phyloP scores from a whole-genome alignment of 441 rosid genomes.

The Flueggea neowawraea region DNA sequence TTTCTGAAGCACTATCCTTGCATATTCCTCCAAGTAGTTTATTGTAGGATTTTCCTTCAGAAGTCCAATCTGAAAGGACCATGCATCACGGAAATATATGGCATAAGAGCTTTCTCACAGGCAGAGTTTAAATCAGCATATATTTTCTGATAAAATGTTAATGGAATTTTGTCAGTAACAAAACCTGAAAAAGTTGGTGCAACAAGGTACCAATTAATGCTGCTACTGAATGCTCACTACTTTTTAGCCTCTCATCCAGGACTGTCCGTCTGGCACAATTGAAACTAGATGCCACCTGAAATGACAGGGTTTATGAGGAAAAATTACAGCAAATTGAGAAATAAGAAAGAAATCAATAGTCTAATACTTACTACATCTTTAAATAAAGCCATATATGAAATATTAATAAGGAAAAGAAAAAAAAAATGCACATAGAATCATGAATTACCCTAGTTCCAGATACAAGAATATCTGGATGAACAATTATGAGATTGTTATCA shows the following conservation, averaged over 20 bases:
- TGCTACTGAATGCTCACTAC: constrained; percentile 65
- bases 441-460: constrained; percentile 90
- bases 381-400: no score
- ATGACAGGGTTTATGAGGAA: constrained; percentile 9
- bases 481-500: constrained; percentile 65
- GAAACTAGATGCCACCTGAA: constrained; percentile 92
- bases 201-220: constrained; percentile 94
- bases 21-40: constrained; percentile 65
- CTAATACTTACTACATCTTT: no score
- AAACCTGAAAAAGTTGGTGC: constrained; percentile 97
- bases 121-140: no score
- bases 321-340: constrained; percentile 11
- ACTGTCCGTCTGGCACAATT: constrained; percentile 84
- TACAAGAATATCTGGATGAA: constrained; percentile 88
- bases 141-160: no score
- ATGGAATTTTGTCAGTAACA: constrained; percentile 1
- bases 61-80: constrained; percentile 75
- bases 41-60: constrained; percentile 56
- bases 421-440: no score
- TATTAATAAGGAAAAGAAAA: no score
- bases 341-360: no score
- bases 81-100: constrained; percentile 6
- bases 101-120: constrained; percentile 2
- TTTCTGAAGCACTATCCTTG: constrained; percentile 61
- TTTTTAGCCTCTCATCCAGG: constrained; percentile 92